Conservation (phyloP, 163 green algal species). For the Scenedesmus sp. region DNA sequence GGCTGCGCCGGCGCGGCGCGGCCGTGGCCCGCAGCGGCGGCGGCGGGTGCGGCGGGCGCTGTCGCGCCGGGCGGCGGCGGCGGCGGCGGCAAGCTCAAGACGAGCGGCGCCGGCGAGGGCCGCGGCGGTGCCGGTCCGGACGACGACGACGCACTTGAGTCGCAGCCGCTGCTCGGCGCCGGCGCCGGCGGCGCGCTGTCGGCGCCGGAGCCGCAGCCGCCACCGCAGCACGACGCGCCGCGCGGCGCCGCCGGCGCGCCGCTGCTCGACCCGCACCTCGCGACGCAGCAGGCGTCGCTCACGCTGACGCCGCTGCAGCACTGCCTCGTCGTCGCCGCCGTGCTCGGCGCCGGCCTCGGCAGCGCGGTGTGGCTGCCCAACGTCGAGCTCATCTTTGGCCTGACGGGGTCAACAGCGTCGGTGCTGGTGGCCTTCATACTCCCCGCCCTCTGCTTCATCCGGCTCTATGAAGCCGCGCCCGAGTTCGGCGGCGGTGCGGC, state of each 20-base stretch:
- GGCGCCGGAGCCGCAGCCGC: not conserved
- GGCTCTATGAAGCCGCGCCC: slow-evolving; percentile 42
- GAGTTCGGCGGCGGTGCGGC: slow-evolving; percentile 38
- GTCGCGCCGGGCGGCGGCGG: not conserved
- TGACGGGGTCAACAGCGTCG: slow-evolving; percentile 81
- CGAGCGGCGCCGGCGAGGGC: slow-evolving; percentile 22
- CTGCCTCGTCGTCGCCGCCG: slow-evolving; percentile 44
- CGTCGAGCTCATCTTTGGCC: slow-evolving; percentile 87
- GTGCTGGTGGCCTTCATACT: slow-evolving; percentile 85
- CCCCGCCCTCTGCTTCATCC: slow-evolving; percentile 76
- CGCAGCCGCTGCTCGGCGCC: not conserved
- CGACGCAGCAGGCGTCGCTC: slow-evolving; percentile 1
- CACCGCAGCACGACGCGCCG: slow-evolving; percentile 3
- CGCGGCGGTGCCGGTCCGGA: not conserved
- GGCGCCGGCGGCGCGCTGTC: not conserved
- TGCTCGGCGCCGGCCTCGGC: slow-evolving; percentile 55
- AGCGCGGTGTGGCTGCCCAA: slow-evolving; percentile 78
- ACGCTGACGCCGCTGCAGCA: slow-evolving; percentile 44
- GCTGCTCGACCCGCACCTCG: slow-evolving; percentile 18
- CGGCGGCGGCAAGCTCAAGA: slow-evolving; percentile 20
- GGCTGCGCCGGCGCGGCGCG: not conserved
- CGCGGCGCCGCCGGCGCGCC: no score
- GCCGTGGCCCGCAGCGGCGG: not conserved
- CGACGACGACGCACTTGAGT: not conserved
- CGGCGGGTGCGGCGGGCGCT: not conserved